These are phyloP conservation scores for Hortiboletus flavorubellus DNA, from an alignment of 768 basidiomycete species.

Conservation along the genomic window DNA sequence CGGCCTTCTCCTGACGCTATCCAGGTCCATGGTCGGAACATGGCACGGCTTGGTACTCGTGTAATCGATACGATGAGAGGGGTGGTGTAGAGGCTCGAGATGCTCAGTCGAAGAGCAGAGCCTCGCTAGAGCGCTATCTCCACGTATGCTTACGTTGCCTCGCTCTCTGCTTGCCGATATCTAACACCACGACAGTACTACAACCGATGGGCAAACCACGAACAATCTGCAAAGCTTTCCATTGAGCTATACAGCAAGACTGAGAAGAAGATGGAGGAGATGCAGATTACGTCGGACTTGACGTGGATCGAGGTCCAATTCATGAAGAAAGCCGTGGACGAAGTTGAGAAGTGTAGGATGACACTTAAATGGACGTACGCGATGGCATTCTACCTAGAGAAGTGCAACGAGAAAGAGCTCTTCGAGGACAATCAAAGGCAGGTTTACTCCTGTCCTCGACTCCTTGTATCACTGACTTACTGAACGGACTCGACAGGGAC, in stretches of 20 bases:
- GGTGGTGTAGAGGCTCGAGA: constrained; percentile 84
- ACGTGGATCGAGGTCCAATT: constrained; percentile 99
- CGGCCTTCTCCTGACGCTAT: constrained; percentile 9
- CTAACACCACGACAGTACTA: constrained; percentile 69
- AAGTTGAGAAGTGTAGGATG: constrained; percentile 83
- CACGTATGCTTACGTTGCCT: constrained; percentile 57
- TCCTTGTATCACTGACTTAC: neutral
- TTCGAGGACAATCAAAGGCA: constrained; percentile 97
- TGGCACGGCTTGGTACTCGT: constrained; percentile 96
- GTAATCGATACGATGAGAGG: constrained; percentile 96
- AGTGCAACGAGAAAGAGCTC: constrained; percentile 88
- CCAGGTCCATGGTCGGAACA: constrained; percentile 95
- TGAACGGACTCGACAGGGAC: constrained; percentile 49
- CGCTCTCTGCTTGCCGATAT: neutral
- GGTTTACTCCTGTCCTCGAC: constrained; percentile 14
- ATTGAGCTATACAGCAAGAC: constrained; percentile 90
- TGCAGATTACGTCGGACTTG: constrained; percentile 87
- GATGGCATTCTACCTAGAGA: constrained; percentile 95
- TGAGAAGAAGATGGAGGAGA: constrained; percentile 99
- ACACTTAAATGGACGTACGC: constrained; percentile 99
- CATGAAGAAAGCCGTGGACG: constrained; percentile 97
- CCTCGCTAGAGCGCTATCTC: constrained; percentile 91
- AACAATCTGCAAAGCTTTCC: constrained; percentile 97
- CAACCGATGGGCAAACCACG: constrained; percentile 99
- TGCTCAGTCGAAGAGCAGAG: constrained; percentile 84